Conservation (phyloP, 306 rosid genomes). For the Pueraria montana region DNA sequence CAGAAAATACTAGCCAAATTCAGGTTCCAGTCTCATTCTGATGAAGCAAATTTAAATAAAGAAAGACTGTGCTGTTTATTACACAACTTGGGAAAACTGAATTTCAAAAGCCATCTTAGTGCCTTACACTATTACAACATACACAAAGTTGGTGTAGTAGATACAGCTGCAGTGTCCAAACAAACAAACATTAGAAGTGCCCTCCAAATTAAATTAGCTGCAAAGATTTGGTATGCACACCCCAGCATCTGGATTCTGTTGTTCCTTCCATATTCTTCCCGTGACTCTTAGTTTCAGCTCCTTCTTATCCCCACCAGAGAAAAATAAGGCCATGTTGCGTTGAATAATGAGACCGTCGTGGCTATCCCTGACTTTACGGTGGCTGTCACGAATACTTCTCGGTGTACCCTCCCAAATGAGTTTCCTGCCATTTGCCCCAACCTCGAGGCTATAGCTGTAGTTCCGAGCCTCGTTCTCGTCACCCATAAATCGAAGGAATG, state of each 20-base stretch:
- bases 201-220: conserved; percentile 66
- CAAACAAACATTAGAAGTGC: conserved; percentile 47
- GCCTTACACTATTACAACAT: too few relatives aligned
- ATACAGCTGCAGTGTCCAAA: too few relatives aligned
- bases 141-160: too few relatives aligned
- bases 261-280: conserved; percentile 98
- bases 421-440: too few relatives aligned
- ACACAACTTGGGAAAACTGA: too few relatives aligned
- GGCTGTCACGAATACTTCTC: conserved; percentile 90
- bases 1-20: not conserved
- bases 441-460: too few relatives aligned
- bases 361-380: conserved; percentile 94
- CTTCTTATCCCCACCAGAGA: conserved; percentile 97
- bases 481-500: too few relatives aligned
- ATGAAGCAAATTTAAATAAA: too few relatives aligned
- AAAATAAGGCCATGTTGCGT: conserved; percentile 93
- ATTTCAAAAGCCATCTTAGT: too few relatives aligned
- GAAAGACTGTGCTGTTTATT: too few relatives aligned
- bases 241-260: conserved; percentile 84
- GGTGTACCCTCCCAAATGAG: conserved; percentile 99
- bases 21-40: too few relatives aligned
- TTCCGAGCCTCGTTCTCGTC: too few relatives aligned
- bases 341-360: conserved; percentile 96
- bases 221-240: conserved; percentile 95
- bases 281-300: conserved; percentile 97